Percentiles rank a stretch among this genome's conserved stretches.
Conservation (phyloP, 75 land plant species). For the Gnetum montanum region DNA sequence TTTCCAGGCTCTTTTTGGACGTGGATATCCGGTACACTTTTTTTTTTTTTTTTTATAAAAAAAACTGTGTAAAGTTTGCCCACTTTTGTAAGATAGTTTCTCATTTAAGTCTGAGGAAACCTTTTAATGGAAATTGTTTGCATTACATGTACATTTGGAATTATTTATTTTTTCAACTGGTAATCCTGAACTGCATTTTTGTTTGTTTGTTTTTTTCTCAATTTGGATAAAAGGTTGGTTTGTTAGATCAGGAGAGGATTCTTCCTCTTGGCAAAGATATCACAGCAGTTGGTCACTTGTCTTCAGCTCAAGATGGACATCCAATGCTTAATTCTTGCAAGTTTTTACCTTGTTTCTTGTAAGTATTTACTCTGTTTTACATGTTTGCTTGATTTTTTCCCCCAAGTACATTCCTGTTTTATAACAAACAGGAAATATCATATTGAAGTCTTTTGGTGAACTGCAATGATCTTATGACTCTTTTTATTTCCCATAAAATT, state of each 20-base stretch:
- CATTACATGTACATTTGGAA: too few relatives aligned
- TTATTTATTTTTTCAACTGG: too few relatives aligned
- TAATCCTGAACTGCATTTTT: too few relatives aligned
- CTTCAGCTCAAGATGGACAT: slow-evolving; percentile 33
- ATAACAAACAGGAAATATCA: not conserved
- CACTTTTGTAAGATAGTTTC: too few relatives aligned
- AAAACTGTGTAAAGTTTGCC: too few relatives aligned
- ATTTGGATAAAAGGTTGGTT: slow-evolving; percentile 52
- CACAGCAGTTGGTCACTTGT: slow-evolving; percentile 68
- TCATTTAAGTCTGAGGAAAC: too few relatives aligned
- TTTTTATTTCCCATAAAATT: slow-evolving; percentile 3
- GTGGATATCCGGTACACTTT: slow-evolving; percentile 66
- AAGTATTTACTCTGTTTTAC: slow-evolving; percentile 12
- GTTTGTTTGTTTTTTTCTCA: slow-evolving; percentile 2
- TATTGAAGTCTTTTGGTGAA: not conserved
- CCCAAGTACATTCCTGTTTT: not conserved
- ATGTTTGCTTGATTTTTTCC: not conserved
- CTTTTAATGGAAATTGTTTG: too few relatives aligned
- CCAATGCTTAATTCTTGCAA: slow-evolving; percentile 64
- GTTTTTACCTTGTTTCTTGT: slow-evolving; percentile 75
- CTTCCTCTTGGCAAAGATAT: slow-evolving; percentile 70
- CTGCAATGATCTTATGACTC: not conserved
- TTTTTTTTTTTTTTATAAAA: not conserved
- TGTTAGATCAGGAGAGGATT: slow-evolving; percentile 81
- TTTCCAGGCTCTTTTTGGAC: slow-evolving; percentile 75